phyloP scores from a whole-genome alignment of 192 early-diverging fungal genomes.

The Rhizophagus clarus region DNA sequence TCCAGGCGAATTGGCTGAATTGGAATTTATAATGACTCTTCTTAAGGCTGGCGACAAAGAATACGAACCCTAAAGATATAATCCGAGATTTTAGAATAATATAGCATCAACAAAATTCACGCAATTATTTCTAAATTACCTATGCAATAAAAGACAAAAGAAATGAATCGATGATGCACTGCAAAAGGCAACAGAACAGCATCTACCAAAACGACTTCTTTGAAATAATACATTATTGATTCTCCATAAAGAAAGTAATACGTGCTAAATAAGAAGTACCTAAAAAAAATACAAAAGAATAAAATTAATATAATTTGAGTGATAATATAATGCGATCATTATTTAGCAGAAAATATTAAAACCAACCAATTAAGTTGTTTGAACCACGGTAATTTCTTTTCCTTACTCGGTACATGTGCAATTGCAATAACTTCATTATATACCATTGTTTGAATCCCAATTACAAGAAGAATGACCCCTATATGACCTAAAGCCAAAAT shows the following conservation, averaged over 20 bases:
- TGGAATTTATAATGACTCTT: conserved; percentile 95
- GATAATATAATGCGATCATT: not conserved
- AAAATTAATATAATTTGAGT: not conserved
- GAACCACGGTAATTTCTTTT: conserved; percentile 89
- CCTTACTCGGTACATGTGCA: conserved; percentile 78
- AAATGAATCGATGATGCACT: conserved; percentile 93
- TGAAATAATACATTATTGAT: conserved; percentile 88
- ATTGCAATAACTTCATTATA: conserved; percentile 95
- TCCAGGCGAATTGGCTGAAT: conserved; percentile 96
- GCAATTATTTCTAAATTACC: conserved; percentile 45
- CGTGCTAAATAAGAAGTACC: conserved; percentile 86
- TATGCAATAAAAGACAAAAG: conserved; percentile 84
- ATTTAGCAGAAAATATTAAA: not conserved
- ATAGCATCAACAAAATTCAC: not conserved
- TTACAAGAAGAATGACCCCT: conserved; percentile 85
- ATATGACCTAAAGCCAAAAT: conserved; percentile 78
- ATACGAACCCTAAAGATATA: conserved; percentile 68
- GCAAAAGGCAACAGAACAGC: conserved; percentile 82
- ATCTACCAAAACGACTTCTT: conserved; percentile 81
- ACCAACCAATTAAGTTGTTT: conserved; percentile 83
- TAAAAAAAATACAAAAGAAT: conserved; percentile 30
- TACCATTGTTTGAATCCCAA: conserved; percentile 81
- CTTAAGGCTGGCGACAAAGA: conserved; percentile 92
- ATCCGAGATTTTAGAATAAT: not conserved
- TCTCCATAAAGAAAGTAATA: conserved; percentile 97